A percentile compares a stretch with the other conserved stretches of the same genome.
phyloP scores from a whole-genome alignment of 164 flowering plant genomes.

The Kalanchoe fedtschenkoi region DNA sequence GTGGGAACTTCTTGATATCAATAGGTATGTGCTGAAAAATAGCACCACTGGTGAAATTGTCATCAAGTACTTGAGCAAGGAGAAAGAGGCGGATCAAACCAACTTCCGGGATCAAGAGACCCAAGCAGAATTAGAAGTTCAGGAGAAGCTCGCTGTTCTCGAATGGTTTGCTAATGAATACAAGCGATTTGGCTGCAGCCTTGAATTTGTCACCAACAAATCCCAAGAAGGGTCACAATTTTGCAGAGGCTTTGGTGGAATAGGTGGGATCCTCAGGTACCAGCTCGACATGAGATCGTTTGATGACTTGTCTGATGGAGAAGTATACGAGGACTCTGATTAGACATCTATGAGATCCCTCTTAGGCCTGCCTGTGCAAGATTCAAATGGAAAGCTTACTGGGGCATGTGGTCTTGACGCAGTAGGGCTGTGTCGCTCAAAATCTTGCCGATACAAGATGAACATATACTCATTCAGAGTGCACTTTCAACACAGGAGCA shows the following conservation, averaged over 20 bases:
- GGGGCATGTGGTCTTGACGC: neutral
- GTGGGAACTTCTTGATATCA: neutral
- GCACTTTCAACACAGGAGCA: too few relatives aligned
- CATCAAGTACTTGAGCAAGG: slow-evolving; percentile 6
- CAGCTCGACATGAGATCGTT: slow-evolving; percentile 3
- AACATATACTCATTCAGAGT: neutral
- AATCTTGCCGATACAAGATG: neutral
- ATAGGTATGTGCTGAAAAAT: slow-evolving; percentile 1
- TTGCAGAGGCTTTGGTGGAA: slow-evolving; percentile 4
- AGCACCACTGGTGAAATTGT: slow-evolving; percentile 2
- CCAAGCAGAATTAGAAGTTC: slow-evolving; percentile 3
- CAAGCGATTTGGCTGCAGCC: slow-evolving; percentile 7
- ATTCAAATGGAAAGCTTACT: neutral
- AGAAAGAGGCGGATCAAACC: slow-evolving; percentile 7
- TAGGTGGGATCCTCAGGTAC: slow-evolving; percentile 6
- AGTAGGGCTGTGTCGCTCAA: neutral
- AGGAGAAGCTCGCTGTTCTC: slow-evolving; percentile 3
- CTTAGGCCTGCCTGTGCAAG: neutral
- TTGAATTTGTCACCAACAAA: slow-evolving; percentile 7
- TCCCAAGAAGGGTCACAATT: slow-evolving; percentile 4
- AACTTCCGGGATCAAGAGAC: slow-evolving; percentile 6
- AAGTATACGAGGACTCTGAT: neutral
- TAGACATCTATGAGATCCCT: neutral
- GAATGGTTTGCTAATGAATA: slow-evolving; percentile 8
- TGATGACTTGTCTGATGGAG: slow-evolving; percentile 2